phyloP scores from a whole-genome alignment of 306 rosid species.

The Fragaria ananassa region DNA sequence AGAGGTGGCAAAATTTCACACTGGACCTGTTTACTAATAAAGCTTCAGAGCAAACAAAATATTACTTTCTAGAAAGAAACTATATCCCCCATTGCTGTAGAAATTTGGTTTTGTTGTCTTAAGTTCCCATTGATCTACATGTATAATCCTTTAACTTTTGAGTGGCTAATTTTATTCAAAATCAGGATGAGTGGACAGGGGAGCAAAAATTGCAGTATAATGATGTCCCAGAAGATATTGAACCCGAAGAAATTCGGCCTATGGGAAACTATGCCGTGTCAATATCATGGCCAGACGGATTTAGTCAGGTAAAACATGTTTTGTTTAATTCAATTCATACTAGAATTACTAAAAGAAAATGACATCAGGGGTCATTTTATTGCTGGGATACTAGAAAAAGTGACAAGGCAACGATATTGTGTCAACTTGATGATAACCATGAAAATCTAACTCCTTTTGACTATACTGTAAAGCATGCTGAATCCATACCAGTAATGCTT shows the following conservation, averaged over 20 bases:
- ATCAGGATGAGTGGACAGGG: slow-evolving; percentile 96
- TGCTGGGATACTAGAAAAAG: background rate
- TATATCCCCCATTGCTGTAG: slow-evolving; percentile 4
- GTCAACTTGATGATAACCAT: background rate
- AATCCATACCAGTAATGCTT: background rate
- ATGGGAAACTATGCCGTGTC: slow-evolving; percentile 96
- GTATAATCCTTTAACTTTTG: slow-evolving; percentile 21
- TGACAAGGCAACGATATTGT: background rate
- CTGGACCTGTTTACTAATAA: slow-evolving; percentile 12
- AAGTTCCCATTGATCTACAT: background rate
- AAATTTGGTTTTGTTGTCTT: slow-evolving; percentile 9
- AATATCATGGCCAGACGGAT: slow-evolving; percentile 93
- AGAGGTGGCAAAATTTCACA: slow-evolving; percentile 16
- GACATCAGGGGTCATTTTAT: background rate
- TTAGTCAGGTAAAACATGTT: slow-evolving; percentile 66
- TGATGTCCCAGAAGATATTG: slow-evolving; percentile 83
- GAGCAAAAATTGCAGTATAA: slow-evolving; percentile 80
- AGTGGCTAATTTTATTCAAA: slow-evolving; percentile 18
- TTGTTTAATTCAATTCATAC: background rate
- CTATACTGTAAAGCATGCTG: background rate
- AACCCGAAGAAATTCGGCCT: slow-evolving; percentile 90
- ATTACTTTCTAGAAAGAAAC: slow-evolving; percentile 27
- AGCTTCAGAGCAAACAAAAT: slow-evolving; percentile 22
- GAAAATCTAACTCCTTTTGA: slow-evolving; percentile 8
- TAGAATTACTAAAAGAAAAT: background rate